phyloP scores from a whole-genome alignment of 2,329 filamentous ascomycete genomes.

The Neonectria sp. region DNA sequence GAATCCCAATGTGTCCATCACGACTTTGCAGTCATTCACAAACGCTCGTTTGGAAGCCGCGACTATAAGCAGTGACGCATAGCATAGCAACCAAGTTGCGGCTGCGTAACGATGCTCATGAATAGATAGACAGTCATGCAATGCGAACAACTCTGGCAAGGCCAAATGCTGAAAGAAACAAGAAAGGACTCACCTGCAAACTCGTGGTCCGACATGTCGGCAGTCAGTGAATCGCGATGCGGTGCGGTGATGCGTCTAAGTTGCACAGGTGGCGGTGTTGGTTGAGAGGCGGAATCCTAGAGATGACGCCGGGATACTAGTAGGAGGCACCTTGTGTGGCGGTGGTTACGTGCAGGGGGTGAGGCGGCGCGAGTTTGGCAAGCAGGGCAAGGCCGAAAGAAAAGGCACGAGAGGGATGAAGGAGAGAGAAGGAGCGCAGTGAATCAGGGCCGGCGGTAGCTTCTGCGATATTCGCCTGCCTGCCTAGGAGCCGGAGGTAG shows the following conservation, averaged over 20 bases:
- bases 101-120: constrained; percentile 19
- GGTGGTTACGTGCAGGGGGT: constrained; percentile 18
- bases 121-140: constrained; percentile 12
- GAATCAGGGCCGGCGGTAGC: neutral
- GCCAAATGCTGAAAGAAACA: constrained; percentile 29
- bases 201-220: constrained; percentile 76
- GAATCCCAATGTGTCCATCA: constrained; percentile 2
- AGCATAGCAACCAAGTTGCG: neutral
- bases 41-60: constrained; percentile 1
- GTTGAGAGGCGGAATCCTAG: neutral
- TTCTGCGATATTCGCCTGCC: neutral
- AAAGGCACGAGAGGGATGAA: neutral
- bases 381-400: neutral
- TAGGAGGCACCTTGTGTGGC: constrained; percentile 5
- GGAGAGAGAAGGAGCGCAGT: neutral
- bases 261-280: constrained; percentile 19
- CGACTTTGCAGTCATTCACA: neutral
- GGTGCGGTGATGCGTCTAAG: constrained; percentile 6
- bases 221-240: constrained; percentile 2
- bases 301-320: constrained; percentile 1
- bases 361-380: constrained; percentile 6
- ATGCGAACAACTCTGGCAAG: constrained; percentile 3
- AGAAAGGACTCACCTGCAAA: constrained; percentile 68
- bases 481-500: neutral
- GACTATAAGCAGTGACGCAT: constrained; percentile 33